Conservation (phyloP, 2,329 filamentous ascomycete species). For the Botrytis paeoniae region DNA sequence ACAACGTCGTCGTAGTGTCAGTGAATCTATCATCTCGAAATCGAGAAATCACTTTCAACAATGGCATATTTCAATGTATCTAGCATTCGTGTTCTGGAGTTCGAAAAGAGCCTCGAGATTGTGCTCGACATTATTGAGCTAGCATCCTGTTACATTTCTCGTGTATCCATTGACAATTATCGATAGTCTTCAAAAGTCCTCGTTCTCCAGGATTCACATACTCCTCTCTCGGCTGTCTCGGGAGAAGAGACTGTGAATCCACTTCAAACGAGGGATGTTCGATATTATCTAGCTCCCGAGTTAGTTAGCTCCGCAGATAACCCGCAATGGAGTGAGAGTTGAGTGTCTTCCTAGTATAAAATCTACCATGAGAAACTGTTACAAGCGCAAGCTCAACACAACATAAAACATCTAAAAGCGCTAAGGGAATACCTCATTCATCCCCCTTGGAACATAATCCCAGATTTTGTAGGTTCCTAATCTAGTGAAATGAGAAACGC, state of each 20-base stretch:
- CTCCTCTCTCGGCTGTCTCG: too few relatives aligned
- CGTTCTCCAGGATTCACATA: neutral
- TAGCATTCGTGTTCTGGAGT: neutral
- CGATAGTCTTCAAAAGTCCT: neutral
- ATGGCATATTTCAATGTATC: neutral
- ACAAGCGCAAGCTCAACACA: neutral
- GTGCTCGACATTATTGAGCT: neutral
- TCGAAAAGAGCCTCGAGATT: neutral
- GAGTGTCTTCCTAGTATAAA: neutral
- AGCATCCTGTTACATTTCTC: too few relatives aligned
- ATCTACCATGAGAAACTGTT: neutral
- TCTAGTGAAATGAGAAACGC: neutral
- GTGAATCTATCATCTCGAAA: neutral
- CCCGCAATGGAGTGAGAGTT: neutral
- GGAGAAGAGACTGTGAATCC: too few relatives aligned
- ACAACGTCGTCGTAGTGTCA: neutral
- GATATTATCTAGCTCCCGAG: neutral
- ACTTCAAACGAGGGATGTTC: neutral
- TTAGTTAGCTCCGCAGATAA: neutral
- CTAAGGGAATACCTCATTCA: neutral
- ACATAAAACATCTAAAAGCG: fast-evolving
- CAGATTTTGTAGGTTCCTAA: fast-evolving
- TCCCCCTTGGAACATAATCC: neutral
- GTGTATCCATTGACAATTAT: neutral
- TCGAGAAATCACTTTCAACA: neutral